A percentile compares a stretch with the other conserved stretches of the same genome.
These are phyloP conservation scores for Penicillium vulpinum DNA, from an alignment of 2,329 filamentous ascomycete species.

Conservation along the genomic window DNA sequence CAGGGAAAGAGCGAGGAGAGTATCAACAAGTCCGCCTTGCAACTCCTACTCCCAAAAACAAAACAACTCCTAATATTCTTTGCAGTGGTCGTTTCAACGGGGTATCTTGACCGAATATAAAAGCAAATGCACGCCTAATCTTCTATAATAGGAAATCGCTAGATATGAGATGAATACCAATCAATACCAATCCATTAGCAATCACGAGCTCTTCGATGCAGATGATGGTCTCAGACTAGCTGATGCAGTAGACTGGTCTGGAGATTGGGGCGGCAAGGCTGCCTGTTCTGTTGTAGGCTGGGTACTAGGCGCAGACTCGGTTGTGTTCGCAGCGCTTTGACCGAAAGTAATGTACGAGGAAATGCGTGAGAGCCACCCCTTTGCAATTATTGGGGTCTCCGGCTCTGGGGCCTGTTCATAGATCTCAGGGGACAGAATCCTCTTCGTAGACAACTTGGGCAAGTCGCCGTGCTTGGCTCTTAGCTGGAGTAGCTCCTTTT, in stretches of 20 bases:
- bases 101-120: slow-evolving; percentile 18
- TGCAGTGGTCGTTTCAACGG: slow-evolving; percentile 7
- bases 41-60: background rate
- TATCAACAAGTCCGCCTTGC: background rate
- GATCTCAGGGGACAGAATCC: slow-evolving; percentile 44
- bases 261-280: background rate
- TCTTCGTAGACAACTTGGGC: slow-evolving; percentile 24
- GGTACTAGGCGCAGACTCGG: slow-evolving; percentile 10
- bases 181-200: background rate
- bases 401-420: slow-evolving; percentile 35
- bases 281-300: slow-evolving; percentile 6
- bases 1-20: slow-evolving; percentile 1
- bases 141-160: slow-evolving; percentile 1
- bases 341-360: slow-evolving; percentile 35
- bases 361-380: slow-evolving; percentile 37
- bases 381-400: slow-evolving; percentile 11
- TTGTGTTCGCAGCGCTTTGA: slow-evolving; percentile 13
- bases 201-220: slow-evolving; percentile 6
- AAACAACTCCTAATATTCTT: background rate
- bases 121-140: slow-evolving; percentile 3
- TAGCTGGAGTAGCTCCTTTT: slow-evolving; percentile 48
- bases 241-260: background rate
- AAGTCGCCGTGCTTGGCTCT: slow-evolving; percentile 39
- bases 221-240: background rate
- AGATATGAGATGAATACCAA: background rate